A percentile compares a stretch with the other conserved stretches of the same genome.
Evolutionary conservation across 2,329 filamentous ascomycete species (phyloP).

Genomic region (Neopestalotiopsis sp.): DNA sequence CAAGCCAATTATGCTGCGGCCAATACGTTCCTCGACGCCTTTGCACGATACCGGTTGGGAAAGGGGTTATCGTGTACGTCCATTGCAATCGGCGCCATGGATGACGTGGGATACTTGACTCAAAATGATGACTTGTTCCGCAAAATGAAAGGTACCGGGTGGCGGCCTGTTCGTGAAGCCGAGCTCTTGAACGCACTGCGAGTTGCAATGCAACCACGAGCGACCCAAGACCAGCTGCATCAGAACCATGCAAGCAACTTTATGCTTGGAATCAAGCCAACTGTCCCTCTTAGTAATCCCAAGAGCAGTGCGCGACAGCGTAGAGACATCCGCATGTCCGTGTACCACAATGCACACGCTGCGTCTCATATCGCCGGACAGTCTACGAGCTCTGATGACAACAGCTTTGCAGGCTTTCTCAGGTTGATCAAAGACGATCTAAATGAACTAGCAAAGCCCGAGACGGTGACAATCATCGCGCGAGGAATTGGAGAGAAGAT

Average conservation of each 20-base stretch:
- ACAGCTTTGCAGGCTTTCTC: neutral
- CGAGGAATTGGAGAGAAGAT: constrained; percentile 25
- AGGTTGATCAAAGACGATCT: constrained; percentile 11
- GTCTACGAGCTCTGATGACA: neutral
- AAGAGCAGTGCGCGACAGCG: constrained; percentile 22
- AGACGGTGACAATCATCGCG: constrained; percentile 19
- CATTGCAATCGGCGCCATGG: constrained; percentile 43
- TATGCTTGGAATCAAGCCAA: neutral
- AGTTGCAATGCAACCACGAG: constrained; percentile 18
- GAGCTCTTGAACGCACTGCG: constrained; percentile 25
- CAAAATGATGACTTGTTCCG: constrained; percentile 22
- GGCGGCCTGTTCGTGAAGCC: constrained; percentile 19
- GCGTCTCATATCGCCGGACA: constrained; percentile 4
- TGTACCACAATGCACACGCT: constrained; percentile 24
- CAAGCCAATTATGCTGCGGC: constrained; percentile 44
- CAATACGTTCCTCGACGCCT: constrained; percentile 42
- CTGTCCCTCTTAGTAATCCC: constrained; percentile 21
- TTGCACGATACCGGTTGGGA: constrained; percentile 37
- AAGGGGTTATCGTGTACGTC: constrained; percentile 38
- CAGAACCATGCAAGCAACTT: neutral
- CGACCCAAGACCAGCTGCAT: neutral
- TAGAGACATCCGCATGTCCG: constrained; percentile 27
- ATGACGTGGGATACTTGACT: constrained; percentile 41
- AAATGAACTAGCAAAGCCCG: constrained; percentile 14
- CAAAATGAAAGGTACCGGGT: constrained; percentile 26